Percentiles rank a stretch among this genome's conserved stretches.
phyloP scores from a whole-genome alignment of 805 yeast genomes.

The Lipomyces yamanashiensis region DNA sequence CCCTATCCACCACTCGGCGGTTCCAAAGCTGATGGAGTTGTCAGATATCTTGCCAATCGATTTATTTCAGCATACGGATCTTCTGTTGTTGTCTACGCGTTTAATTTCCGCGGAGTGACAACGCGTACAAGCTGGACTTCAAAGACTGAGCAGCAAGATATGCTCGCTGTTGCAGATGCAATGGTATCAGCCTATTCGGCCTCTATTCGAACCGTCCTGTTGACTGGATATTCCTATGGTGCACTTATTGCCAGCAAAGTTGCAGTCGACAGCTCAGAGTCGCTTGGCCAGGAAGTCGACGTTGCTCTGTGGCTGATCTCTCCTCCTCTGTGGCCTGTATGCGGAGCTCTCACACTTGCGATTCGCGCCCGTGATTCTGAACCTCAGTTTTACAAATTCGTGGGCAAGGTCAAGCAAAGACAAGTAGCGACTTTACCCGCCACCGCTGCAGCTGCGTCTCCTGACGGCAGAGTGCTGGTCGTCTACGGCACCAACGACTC shows the following conservation, averaged over 20 bases:
- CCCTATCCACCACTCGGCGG: slow-evolving; percentile 37
- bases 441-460: slow-evolving; percentile 1
- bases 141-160: slow-evolving; percentile 22
- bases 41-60: slow-evolving; percentile 23
- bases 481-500: slow-evolving; percentile 27
- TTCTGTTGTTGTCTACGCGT: slow-evolving; percentile 28
- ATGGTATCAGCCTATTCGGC: slow-evolving; percentile 12
- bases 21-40: slow-evolving; percentile 28
- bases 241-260: slow-evolving; percentile 26
- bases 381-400: slow-evolving; percentile 22
- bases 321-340: slow-evolving; percentile 33
- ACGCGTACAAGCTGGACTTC: slow-evolving; percentile 32
- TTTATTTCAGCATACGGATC: slow-evolving; percentile 8
- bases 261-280: slow-evolving; percentile 8
- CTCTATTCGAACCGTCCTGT: slow-evolving; percentile 20
- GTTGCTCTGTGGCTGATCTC: slow-evolving; percentile 25
- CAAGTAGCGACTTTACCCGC: slow-evolving; percentile 7
- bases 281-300: slow-evolving; percentile 9
- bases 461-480: slow-evolving; percentile 24
- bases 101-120: slow-evolving; percentile 35
- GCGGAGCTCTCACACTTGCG: slow-evolving; percentile 16
- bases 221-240: slow-evolving; percentile 33
- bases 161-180: slow-evolving; percentile 18
- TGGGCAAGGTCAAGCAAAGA: slow-evolving; percentile 1
- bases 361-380: slow-evolving; percentile 19